Conservation (phyloP, 306 rosid species). For the Begonia fuchsioides region DNA sequence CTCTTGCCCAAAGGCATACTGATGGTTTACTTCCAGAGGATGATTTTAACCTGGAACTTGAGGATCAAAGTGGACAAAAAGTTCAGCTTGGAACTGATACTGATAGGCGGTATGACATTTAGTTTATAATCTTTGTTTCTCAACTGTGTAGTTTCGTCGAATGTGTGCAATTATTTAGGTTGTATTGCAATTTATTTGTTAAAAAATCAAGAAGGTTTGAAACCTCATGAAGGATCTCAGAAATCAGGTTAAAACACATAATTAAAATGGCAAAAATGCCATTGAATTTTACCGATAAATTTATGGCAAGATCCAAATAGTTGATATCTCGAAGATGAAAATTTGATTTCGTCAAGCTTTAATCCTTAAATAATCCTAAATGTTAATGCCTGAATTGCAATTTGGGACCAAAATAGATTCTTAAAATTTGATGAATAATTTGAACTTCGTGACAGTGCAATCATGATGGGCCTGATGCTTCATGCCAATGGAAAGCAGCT, state of each 20-base stretch:
- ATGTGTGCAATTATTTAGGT: not conserved
- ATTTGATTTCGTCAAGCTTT: not conserved
- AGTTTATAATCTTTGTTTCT: slow-evolving; percentile 9
- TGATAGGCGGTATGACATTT: slow-evolving; percentile 50
- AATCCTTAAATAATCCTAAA: no score
- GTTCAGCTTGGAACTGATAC: slow-evolving; percentile 62
- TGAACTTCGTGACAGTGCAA: slow-evolving; percentile 46
- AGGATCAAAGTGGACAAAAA: slow-evolving; percentile 81
- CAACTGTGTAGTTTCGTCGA: not conserved
- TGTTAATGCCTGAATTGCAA: no score
- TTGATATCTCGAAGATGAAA: no score
- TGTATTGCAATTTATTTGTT: no score
- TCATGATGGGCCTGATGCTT: slow-evolving; percentile 95
- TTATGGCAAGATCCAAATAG: no score
- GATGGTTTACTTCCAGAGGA: slow-evolving; percentile 72
- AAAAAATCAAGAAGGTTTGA: no score
- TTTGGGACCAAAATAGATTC: no score
- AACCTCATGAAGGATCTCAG: no score
- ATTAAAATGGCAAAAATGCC: no score
- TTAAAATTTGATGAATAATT: not conserved
- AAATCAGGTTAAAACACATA: not conserved
- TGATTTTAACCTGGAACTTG: slow-evolving; percentile 66
- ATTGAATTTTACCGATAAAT: no score
- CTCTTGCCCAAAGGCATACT: slow-evolving; percentile 54
- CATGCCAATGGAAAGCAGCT: slow-evolving; percentile 69